Evolutionary conservation across 2,329 filamentous ascomycete species (phyloP), one percentile per base, ranked within the genome.

Genomic region (Xylariaceae sp.): DNA sequence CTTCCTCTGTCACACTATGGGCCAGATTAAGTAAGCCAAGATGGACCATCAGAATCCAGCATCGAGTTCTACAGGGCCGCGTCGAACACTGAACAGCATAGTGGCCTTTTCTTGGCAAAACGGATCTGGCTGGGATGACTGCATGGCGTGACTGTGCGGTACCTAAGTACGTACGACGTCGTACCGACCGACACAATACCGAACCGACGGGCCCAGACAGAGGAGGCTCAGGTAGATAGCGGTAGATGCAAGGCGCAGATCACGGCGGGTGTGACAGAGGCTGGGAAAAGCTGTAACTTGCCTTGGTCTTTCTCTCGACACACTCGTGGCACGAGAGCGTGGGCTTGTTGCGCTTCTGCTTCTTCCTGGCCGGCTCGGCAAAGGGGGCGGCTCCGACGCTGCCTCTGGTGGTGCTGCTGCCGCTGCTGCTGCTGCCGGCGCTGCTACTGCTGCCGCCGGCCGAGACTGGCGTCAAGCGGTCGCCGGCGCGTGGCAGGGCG

Each of bases 311-410:
- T 46, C 83, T 69, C 60, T 87, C 82, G 15, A 89, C 84, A 52
- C 84, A 90, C 55, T 87, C 82, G 41, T 79, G 73, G 50, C 84
- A 89, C 31, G 80, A 86, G 42, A 89, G 55, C 1, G 83, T 89
- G 3, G 84, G 84, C 57, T 90, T 90, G 60, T 90, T 90, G 30
- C 84, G 75, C 64, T 83, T 88, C 62, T 89, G 83, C 61, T 83
- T 86, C 64, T 83, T 84, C 56, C 63, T 70, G 9, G 63, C 53
- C n/a, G 64, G 68, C 27, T 64, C 47, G 25, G 40, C 31, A n/a
- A 37, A 49, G 9, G 43, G 41, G 21, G 40, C 36, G 32, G 42
- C 43, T 36, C 37, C 41, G 32, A 46, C 43, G 31, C 37, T 44
- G 27, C 11, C 15, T 7, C 27, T 29, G 19, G 41, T 43, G 36